phyloP scores from a whole-genome alignment of 352 stramenopile species.

The Blastocystis sp. region DNA sequence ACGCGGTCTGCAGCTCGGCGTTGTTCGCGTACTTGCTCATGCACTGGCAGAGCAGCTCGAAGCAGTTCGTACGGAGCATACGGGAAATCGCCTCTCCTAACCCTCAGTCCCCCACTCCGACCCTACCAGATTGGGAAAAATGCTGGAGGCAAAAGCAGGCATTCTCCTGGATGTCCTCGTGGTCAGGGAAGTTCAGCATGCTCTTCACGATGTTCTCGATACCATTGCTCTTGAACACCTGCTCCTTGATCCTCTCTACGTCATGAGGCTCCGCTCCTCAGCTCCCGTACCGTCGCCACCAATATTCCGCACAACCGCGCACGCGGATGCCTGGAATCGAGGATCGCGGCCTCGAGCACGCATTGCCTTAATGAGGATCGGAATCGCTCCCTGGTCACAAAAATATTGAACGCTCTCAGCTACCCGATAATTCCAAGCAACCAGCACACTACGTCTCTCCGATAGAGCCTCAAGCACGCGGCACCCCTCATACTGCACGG shows the following conservation, averaged over 20 bases:
- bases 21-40: conserved; percentile 67
- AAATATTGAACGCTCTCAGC: conserved; percentile 56
- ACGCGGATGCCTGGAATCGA: conserved; percentile 50
- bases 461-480: conserved; percentile 54
- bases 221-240: conserved; percentile 62
- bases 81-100: conserved; percentile 41
- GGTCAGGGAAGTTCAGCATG: conserved; percentile 65
- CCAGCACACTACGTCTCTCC: conserved; percentile 16
- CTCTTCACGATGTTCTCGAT: conserved; percentile 67
- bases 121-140: conserved; percentile 45
- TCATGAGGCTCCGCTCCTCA: background rate
- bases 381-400: conserved; percentile 56
- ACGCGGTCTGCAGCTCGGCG: conserved; percentile 55
- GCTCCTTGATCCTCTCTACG: conserved; percentile 19
- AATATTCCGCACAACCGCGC: conserved; percentile 36
- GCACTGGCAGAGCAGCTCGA: conserved; percentile 62
- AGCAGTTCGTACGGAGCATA: conserved; percentile 65
- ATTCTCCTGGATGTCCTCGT: conserved; percentile 61
- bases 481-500: conserved; percentile 50
- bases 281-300: conserved; percentile 20
- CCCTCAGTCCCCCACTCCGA: background rate
- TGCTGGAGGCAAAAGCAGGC: conserved; percentile 59
- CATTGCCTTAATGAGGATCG: conserved; percentile 64
- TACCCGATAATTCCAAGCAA: background rate
- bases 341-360: conserved; percentile 49